Evolutionary conservation across 148 eudicot species (phyloP).

Genomic region (Nyssa sinensis): DNA sequence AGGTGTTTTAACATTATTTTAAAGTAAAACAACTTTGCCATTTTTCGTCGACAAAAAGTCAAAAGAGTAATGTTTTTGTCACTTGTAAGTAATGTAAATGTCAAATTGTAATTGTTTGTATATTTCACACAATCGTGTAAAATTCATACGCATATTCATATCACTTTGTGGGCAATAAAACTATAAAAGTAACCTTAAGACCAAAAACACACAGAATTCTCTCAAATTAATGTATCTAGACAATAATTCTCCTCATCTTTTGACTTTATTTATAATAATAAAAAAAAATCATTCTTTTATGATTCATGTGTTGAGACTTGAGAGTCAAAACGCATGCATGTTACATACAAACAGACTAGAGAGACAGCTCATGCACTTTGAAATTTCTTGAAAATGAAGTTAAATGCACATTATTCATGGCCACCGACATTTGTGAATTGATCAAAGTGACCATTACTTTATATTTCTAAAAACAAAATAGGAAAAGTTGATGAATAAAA

Average conservation of each 20-base stretch:
- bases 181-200: too few species aligned
- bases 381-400: neutral
- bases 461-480: neutral
- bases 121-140: too few species aligned
- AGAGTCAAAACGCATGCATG: slow-evolving; percentile 3
- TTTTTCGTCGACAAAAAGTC: slow-evolving; percentile 10
- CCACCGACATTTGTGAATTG: slow-evolving; percentile 5
- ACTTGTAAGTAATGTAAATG: too few species aligned
- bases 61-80: slow-evolving; percentile 13
- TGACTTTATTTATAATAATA: neutral
- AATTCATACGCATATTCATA: too few species aligned
- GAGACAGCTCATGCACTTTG: slow-evolving; percentile 9
- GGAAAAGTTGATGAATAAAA: neutral
- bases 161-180: too few species aligned
- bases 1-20: neutral
- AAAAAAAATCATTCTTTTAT: neutral
- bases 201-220: too few species aligned
- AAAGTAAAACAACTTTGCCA: neutral
- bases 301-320: neutral
- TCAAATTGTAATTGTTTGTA: too few species aligned
- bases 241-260: slow-evolving; percentile 17
- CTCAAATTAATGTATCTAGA: slow-evolving; percentile 35
- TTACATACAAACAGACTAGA: neutral
- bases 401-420: neutral
- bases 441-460: neutral